Conservation (phyloP, 1,139 yeast genomes). For the Saccharomyces hybrid region DNA sequence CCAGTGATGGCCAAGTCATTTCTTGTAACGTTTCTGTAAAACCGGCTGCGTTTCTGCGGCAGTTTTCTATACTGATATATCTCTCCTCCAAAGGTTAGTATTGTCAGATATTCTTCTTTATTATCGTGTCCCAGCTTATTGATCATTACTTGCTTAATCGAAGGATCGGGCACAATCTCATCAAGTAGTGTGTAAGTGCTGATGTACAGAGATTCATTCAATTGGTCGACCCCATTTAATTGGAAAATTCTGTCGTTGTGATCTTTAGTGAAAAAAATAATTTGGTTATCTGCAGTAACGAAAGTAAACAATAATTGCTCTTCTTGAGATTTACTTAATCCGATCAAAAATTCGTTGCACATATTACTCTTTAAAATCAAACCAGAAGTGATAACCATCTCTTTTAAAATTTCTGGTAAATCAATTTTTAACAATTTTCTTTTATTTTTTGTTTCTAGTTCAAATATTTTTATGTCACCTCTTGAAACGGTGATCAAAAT, state of each 20-base stretch:
- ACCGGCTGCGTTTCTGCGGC: conserved; percentile 39
- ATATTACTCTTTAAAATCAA: conserved; percentile 44
- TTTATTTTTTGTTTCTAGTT: conserved; percentile 34
- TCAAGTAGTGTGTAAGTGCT: conserved; percentile 52
- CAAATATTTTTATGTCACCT: conserved; percentile 49
- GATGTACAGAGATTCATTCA: conserved; percentile 46
- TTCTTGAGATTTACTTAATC: conserved; percentile 20
- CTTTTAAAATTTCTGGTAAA: conserved; percentile 46
- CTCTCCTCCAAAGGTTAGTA: conserved; percentile 77
- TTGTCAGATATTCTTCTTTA: conserved; percentile 49
- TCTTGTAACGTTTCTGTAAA: conserved; percentile 40
- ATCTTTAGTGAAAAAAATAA: conserved; percentile 54
- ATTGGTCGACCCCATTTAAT: conserved; percentile 50
- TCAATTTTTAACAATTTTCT: conserved; percentile 31
- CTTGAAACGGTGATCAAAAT: conserved; percentile 51
- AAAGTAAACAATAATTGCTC: conserved; percentile 53
- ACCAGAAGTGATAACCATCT: conserved; percentile 62
- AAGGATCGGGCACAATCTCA: conserved; percentile 61
- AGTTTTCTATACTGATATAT: conserved; percentile 56
- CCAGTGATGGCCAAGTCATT: conserved; percentile 51
- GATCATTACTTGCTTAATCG: conserved; percentile 61
- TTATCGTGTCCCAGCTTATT: conserved; percentile 55
- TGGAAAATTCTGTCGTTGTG: conserved; percentile 65
- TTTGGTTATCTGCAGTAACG: conserved; percentile 70
- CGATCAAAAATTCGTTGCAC: conserved; percentile 31